A percentile compares a stretch with the other conserved stretches of the same genome.
These are phyloP conservation scores for Bipolaris zeicola DNA, from an alignment of 2,329 filamentous ascomycete species.

Conservation along the genomic window DNA sequence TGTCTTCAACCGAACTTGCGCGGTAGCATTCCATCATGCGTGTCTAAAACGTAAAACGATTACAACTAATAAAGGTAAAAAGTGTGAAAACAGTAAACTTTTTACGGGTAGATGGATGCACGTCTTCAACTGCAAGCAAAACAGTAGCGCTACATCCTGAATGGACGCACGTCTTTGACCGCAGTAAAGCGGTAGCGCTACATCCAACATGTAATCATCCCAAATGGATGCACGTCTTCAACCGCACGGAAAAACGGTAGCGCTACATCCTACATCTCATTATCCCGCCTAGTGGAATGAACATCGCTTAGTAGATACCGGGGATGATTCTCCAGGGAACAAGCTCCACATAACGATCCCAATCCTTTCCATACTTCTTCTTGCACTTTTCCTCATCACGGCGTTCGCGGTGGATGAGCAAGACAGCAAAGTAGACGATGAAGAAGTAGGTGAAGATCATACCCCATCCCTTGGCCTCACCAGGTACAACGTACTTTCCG, in stretches of 20 bases:
- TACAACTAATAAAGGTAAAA: no score
- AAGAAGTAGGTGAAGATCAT: conserved; percentile 95
- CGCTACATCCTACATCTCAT: conserved; percentile 22
- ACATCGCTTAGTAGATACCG: conserved; percentile 70
- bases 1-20: conserved; percentile 34
- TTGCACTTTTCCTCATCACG: conserved; percentile 91
- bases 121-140: conserved; percentile 8
- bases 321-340: conserved; percentile 85
- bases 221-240: conserved; percentile 2
- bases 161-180: background rate
- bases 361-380: conserved; percentile 90
- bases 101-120: background rate
- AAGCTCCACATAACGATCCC: conserved; percentile 83
- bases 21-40: conserved; percentile 22
- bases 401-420: conserved; percentile 83
- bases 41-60: background rate
- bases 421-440: conserved; percentile 84
- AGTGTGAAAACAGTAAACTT: no score
- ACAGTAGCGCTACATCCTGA: conserved; percentile 35
- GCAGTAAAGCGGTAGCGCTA: conserved; percentile 30
- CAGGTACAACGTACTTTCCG: conserved; percentile 70
- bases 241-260: conserved; percentile 23
- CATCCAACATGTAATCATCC: conserved; percentile 9
- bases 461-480: conserved; percentile 78
- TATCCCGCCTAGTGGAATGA: background rate